A percentile compares a stretch with the other conserved stretches of the same genome.
These are phyloP conservation scores for Pleoardoris graminearum DNA, from an alignment of 2,329 filamentous ascomycete genomes.

Conservation along the genomic window DNA sequence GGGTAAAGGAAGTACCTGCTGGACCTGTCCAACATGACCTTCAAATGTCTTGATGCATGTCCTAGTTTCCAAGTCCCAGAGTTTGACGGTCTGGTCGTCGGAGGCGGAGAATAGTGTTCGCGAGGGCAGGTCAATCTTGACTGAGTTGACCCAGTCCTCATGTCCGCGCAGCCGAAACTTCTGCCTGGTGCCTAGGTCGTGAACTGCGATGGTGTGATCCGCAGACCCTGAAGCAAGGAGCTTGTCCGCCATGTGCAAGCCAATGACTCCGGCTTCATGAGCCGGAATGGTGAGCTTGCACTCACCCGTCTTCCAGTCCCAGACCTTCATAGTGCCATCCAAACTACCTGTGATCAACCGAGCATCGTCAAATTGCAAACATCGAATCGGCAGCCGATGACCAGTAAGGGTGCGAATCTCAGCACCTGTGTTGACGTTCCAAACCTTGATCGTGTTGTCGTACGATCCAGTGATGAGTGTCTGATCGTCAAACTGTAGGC, in stretches of 20 bases:
- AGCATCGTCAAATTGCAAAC: conserved; percentile 88
- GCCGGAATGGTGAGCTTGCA: conserved; percentile 79
- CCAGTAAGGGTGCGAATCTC: conserved; percentile 83
- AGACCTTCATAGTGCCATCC: conserved; percentile 85
- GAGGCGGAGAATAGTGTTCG: conserved; percentile 90
- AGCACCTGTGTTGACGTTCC: conserved; percentile 87
- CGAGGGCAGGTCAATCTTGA: conserved; percentile 79
- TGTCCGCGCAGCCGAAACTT: conserved; percentile 82
- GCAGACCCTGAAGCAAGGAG: conserved; percentile 87
- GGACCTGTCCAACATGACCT: conserved; percentile 92
- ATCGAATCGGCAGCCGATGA: conserved; percentile 80
- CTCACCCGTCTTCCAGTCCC: conserved; percentile 94
- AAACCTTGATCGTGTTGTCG: conserved; percentile 92
- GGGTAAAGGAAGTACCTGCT: conserved; percentile 84
- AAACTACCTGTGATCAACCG: conserved; percentile 90
- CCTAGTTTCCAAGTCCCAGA: conserved; percentile 90
- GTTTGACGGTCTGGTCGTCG: conserved; percentile 85
- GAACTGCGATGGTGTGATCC: conserved; percentile 87
- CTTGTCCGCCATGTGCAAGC: conserved; percentile 82
- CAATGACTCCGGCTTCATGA: conserved; percentile 81
- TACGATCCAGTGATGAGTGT: conserved; percentile 94
- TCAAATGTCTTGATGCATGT: conserved; percentile 76
- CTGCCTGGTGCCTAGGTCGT: conserved; percentile 84
- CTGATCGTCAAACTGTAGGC: conserved; percentile 80
- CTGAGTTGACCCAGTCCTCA: conserved; percentile 94